Evolutionary conservation across 108 stramenopile genomes (phyloP).

Genomic region (Cyclostephanos tholiformis): DNA sequence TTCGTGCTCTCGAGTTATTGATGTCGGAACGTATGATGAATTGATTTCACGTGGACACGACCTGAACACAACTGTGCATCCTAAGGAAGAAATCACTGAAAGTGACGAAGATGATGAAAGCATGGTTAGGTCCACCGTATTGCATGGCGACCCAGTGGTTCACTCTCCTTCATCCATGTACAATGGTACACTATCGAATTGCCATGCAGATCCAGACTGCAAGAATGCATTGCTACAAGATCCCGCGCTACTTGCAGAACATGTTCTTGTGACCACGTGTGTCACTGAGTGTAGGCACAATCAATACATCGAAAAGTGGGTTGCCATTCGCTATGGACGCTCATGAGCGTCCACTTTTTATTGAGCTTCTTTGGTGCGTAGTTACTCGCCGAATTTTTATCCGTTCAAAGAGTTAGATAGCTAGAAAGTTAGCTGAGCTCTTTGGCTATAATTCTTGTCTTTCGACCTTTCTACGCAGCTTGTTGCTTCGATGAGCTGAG

Average conservation of each 20-base stretch:
- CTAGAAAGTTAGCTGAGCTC: too few relatives aligned
- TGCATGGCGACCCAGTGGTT: conserved; percentile 38
- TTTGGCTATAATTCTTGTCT: too few relatives aligned
- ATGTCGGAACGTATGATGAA: conserved; percentile 76
- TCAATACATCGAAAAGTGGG: too few relatives aligned
- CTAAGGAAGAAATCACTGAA: conserved; percentile 12
- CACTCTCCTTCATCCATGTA: conserved; percentile 13
- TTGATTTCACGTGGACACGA: conserved; percentile 68
- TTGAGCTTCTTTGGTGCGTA: too few relatives aligned
- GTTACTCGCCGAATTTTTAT: too few relatives aligned
- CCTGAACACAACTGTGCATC: conserved; percentile 39
- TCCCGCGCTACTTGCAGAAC: conserved; percentile 54
- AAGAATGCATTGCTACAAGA: conserved; percentile 41
- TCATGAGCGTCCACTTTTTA: too few relatives aligned
- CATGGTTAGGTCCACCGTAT: neutral
- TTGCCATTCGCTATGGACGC: too few relatives aligned
- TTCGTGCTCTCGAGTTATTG: conserved; percentile 65
- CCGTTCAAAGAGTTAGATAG: too few relatives aligned
- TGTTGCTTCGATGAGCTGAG: too few relatives aligned
- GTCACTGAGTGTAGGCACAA: too few relatives aligned
- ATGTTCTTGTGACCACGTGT: conserved; percentile 14
- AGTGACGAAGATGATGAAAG: conserved; percentile 20
- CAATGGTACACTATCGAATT: conserved; percentile 24
- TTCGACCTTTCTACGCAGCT: too few relatives aligned
- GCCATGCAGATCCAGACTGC: conserved; percentile 77